These are phyloP conservation scores for Rhipidocladum racemiflorum DNA, from an alignment of 176 grass and related monocot species.

Conservation along the genomic window DNA sequence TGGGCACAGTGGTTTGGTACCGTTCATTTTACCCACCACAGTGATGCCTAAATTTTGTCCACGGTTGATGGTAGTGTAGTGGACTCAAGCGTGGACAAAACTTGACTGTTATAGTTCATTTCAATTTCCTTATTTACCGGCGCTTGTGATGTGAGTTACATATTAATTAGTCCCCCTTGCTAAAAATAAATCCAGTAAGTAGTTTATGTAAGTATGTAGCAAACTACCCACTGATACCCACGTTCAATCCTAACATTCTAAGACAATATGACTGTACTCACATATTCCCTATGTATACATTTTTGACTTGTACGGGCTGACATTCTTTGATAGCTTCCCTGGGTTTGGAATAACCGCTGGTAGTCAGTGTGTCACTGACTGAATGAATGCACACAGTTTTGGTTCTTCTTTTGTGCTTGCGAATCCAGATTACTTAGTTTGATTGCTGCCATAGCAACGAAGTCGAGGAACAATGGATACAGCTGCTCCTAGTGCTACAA, in stretches of 20 bases:
- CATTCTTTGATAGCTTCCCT: not conserved
- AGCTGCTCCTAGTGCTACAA: not conserved
- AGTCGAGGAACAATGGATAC: not conserved
- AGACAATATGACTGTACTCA: not conserved
- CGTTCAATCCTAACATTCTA: not conserved
- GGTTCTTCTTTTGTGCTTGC: not conserved
- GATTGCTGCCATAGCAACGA: not conserved
- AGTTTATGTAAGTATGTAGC: not conserved
- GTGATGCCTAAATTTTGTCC: constrained; percentile 7
- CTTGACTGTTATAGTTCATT: not conserved
- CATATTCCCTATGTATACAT: not conserved
- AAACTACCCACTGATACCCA: not conserved
- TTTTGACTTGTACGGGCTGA: not conserved
- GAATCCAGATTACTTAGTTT: not conserved
- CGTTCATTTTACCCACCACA: not conserved
- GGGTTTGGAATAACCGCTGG: not conserved
- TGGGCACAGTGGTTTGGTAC: constrained; percentile 98
- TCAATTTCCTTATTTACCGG: not conserved
- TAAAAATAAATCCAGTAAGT: not conserved
- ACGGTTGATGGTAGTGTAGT: not conserved
- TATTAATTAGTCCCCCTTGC: not conserved
- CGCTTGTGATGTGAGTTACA: not conserved
- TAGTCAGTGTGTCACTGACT: not conserved
- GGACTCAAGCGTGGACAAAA: not conserved
- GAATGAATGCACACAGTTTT: not conserved